Evolutionary conservation across 352 stramenopile species (phyloP).

Genomic region (Phytophthora palmivora): DNA sequence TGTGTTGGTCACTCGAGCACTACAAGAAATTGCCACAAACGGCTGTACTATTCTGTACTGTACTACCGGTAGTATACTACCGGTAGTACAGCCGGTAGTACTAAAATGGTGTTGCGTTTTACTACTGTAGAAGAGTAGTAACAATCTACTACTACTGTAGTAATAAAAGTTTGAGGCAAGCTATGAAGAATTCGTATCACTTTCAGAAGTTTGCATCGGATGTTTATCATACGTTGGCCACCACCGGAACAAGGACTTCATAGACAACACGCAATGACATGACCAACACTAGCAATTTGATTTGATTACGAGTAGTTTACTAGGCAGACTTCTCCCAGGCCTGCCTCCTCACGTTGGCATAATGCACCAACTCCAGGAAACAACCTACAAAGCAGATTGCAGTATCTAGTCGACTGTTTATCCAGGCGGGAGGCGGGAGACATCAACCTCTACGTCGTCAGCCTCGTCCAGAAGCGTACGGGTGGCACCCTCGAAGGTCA

Average conservation of each 20-base stretch:
- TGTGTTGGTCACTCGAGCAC: too few relatives aligned
- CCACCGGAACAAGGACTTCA: conserved; percentile 1
- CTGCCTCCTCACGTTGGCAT: not conserved
- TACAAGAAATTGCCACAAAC: too few relatives aligned
- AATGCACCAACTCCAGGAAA: conserved; percentile 4
- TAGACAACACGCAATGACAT: not conserved
- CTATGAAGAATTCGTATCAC: too few relatives aligned
- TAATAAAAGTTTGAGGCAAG: too few relatives aligned
- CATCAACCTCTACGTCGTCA: conserved; percentile 70
- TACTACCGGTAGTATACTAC: too few relatives aligned
- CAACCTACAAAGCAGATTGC: conserved; percentile 11
- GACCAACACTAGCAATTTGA: conserved; percentile 17
- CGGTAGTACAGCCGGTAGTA: too few relatives aligned
- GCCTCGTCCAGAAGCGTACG: conserved; percentile 72
- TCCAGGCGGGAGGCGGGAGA: conserved; percentile 69
- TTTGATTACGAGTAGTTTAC: conserved; percentile 23
- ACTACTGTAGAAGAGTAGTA: too few relatives aligned
- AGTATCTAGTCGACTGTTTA: conserved; percentile 41
- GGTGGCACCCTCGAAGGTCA: conserved; percentile 78
- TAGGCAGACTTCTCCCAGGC: conserved; percentile 1
- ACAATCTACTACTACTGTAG: too few relatives aligned
- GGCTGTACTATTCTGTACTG: too few relatives aligned
- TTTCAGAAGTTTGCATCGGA: too few relatives aligned
- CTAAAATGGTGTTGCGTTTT: too few relatives aligned
- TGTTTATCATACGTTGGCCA: too few relatives aligned